These are phyloP conservation scores for Prasinococcaceae sp. DNA, from an alignment of 139 green algal genomes.

Conservation along the genomic window DNA sequence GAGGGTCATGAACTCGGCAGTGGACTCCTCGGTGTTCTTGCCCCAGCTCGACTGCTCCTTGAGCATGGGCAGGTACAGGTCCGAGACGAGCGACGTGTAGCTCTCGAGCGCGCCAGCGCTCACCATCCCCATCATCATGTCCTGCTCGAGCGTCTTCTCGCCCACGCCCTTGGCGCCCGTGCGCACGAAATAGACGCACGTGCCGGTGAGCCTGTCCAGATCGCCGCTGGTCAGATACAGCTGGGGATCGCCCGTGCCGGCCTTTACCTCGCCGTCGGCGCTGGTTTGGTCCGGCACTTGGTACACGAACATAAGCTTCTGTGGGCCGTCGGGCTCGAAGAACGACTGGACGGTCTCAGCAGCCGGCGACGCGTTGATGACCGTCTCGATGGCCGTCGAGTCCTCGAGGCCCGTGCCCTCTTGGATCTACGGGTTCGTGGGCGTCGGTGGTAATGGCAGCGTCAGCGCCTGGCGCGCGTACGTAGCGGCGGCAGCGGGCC, in stretches of 20 bases:
- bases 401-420: too few species aligned
- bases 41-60: conserved; percentile 46
- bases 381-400: too few species aligned
- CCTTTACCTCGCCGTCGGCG: conserved; percentile 14
- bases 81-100: conserved; percentile 47
- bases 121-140: conserved; percentile 33
- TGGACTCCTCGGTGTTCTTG: conserved; percentile 36
- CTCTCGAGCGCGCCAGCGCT: conserved; percentile 39
- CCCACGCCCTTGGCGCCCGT: conserved; percentile 47
- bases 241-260: not conserved
- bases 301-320: conserved; percentile 12
- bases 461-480: too few species aligned
- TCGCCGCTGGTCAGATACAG: conserved; percentile 19
- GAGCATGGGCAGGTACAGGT: conserved; percentile 69
- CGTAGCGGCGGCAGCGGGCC: too few species aligned
- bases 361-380: too few species aligned
- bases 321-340: not conserved
- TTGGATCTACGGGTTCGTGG: too few species aligned
- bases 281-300: conserved; percentile 9
- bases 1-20: conserved; percentile 36
- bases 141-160: conserved; percentile 45
- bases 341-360: too few species aligned
- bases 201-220: conserved; percentile 22
- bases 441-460: too few species aligned
- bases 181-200: conserved; percentile 51